Base-by-base conservation (phyloP, 331 rosid genomes). In the Stylosanthes scabra region DNA sequence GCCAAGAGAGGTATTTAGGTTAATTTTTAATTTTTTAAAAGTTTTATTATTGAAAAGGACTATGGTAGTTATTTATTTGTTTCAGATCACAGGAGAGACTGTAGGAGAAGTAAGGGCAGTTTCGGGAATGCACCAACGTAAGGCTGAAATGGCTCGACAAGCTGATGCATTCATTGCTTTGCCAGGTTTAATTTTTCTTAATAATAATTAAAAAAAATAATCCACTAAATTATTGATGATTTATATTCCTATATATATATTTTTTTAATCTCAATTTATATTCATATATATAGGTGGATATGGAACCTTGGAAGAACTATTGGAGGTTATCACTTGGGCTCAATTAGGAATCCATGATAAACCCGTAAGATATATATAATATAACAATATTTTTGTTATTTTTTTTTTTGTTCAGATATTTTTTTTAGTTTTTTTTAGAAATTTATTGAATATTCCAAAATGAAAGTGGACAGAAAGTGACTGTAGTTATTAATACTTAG, bases 321-420 rank as follows among this genome's bases (percentile, higher is more conserved):
- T 88, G 83, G 96, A 90, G 83, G 86, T 90, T 9, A 90, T 90
- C 74, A 84, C 96, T 20, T 90, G 96, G 96, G 89, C 93, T 65
- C 96, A 90, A 40, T 63, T 90, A 57, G 96, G 96, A 69, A 90
- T 90, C 47, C 96, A 90, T 15, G 86, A 90, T 2, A 90, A 90
- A 55, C 96, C 96, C 11, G 96, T 90, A 76, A 78, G 67, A 39
- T 13, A 60, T 65, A 59, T 1, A 34, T 34, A 34, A 34, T 34
- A n/a, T 11, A 7, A 10, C 3, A 20, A 10, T 0, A 1, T 11
- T 31, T 12, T 7, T 3, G 6, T 7, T 4, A 5, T 9, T 3
- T 9, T 25, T 57, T 27, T 12, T 9, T 4, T 7, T 9, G 31
- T 10, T 11, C 6, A 4, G 14, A 34, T n/a, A 37, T n/a, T n/a